Evolutionary conservation across 2,329 filamentous ascomycete species (phyloP).

Genomic region (Colletotrichum truncatum): DNA sequence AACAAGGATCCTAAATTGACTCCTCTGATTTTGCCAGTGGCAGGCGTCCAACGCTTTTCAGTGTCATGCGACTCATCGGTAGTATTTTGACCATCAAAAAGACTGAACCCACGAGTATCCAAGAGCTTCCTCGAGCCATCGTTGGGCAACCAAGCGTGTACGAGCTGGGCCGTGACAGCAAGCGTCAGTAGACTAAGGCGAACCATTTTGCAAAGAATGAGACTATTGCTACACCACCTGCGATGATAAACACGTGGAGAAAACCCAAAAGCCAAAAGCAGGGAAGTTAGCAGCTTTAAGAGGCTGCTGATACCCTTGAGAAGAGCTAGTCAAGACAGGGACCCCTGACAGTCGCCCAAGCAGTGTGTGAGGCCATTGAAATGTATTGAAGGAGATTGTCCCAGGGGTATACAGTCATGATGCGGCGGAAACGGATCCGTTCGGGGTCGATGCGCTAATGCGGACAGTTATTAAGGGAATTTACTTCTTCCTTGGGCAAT

Average conservation of each 20-base stretch:
- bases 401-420: conserved; percentile 1
- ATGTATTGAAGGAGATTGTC: conserved; percentile 13
- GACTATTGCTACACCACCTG: background rate
- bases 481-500: background rate
- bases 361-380: background rate
- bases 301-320: background rate
- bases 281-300: conserved; percentile 6
- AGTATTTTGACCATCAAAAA: conserved; percentile 23
- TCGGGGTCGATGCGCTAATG: conserved; percentile 12
- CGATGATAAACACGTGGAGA: background rate
- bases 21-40: conserved; percentile 56
- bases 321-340: background rate
- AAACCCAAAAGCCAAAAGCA: background rate
- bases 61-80: background rate
- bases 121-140: conserved; percentile 22
- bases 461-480: background rate
- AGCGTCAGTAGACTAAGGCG: conserved; percentile 15
- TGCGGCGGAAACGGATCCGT: background rate
- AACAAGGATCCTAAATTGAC: conserved; percentile 64
- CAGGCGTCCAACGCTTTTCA: conserved; percentile 26
- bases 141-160: conserved; percentile 18
- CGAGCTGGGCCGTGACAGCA: background rate
- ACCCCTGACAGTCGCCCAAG: background rate
- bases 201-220: conserved; percentile 22
- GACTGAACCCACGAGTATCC: conserved; percentile 23